Evolutionary conservation across 2,329 filamentous ascomycete genomes (phyloP), one percentile per base, ranked within the genome.

Genomic region (Trichoderma atrobrunneum): DNA sequence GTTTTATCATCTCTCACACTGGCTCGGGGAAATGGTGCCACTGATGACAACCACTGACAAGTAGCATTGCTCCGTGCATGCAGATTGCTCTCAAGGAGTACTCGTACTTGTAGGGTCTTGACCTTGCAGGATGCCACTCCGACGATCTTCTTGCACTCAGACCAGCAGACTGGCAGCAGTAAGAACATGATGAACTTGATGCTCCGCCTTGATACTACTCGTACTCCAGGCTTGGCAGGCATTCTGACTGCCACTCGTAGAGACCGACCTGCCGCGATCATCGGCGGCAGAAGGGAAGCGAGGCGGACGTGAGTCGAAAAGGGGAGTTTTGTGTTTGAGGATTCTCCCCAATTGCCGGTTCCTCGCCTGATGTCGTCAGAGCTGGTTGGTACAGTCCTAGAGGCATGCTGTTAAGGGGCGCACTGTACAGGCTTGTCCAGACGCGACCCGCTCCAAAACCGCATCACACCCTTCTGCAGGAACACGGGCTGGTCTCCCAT

Each of bases 391-490:
- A 62, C 36, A 32, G 68, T 62, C 18, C 65, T 21, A 24, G 36
- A 24, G n/a, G 16, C 16, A 59, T 28, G 24, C 10, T 21, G 51
- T 51, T 34, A 72, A 63, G 72, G 68, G 72, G 68, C 69, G 43
- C 61, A 68, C 67, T 71, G 72, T 70, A 54, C 39, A 28, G 11
- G 36, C 30, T 28, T 36, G 24, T 51, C 39, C 36, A 32, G 60
- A 36, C 59, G 43, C 36, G 65, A 59, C 62, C 72, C 73, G 64
- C 71, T 60, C 26, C 62, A 72, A 68, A 62, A 68, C 67, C 71
- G 39, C 71, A 71, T 71, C 64, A 66, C 32, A 67, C 62, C 26
- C 73, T 74, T 74, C 70, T 72, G 73, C 74, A 73, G 74, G 70
- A 73, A 73, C 74, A 74, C 43, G 32, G n/a, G 70, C 54, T 36